Conservation (phyloP, 768 basidiomycete genomes). For the Mrakia frigida region DNA sequence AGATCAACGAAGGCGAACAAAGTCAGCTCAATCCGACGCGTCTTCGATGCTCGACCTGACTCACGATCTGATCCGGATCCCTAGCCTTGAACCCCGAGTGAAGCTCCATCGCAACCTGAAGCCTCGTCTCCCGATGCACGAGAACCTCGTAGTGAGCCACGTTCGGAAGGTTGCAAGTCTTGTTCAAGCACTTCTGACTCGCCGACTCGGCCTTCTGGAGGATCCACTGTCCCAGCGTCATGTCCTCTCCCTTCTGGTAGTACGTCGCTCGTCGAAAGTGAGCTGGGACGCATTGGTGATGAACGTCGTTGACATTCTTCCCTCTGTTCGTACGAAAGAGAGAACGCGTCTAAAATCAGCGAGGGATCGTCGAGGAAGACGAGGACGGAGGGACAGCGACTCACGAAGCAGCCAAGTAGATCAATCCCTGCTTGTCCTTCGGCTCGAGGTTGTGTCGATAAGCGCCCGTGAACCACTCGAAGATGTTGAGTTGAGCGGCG, state of each 20-base stretch:
- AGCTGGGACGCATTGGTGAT: conserved; percentile 45
- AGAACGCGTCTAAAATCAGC: neutral
- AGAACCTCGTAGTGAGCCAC: conserved; percentile 73
- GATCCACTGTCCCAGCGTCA: conserved; percentile 87
- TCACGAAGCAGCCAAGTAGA: conserved; percentile 5
- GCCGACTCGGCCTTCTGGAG: conserved; percentile 56
- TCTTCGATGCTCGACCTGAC: conserved; percentile 40
- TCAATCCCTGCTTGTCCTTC: conserved; percentile 72
- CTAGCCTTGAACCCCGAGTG: conserved; percentile 4
- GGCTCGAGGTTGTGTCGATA: conserved; percentile 81
- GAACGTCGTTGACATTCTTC: conserved; percentile 11
- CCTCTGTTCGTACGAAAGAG: neutral
- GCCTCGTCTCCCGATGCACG: conserved; percentile 76
- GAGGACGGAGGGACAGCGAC: neutral
- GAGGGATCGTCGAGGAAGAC: neutral
- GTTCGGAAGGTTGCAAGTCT: conserved; percentile 58
- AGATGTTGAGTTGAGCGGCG: conserved; percentile 79
- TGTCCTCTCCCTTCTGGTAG: conserved; percentile 69
- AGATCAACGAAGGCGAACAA: neutral
- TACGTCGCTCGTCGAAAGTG: conserved; percentile 47
- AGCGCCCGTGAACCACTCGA: conserved; percentile 92
- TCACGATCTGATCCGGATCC: conserved; percentile 19
- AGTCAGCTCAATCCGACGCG: conserved; percentile 48
- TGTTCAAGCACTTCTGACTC: conserved; percentile 68
- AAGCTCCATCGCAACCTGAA: conserved; percentile 77